Base-by-base conservation (phyloP, 345 rosid species). In the Excoecaria agallocha region DNA sequence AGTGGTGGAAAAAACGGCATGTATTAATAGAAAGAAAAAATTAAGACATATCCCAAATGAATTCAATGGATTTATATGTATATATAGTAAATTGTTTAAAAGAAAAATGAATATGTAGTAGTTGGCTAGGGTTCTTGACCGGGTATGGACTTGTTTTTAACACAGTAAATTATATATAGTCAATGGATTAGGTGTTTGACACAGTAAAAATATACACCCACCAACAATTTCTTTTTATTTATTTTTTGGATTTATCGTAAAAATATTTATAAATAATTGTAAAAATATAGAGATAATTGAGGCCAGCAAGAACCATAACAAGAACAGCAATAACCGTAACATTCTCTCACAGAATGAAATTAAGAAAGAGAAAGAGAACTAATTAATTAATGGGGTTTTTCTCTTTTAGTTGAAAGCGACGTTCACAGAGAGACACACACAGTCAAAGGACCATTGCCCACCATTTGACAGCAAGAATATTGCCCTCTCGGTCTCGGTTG, bases 21-120 rank as follows among this genome's bases (percentile, higher is more conserved):
- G 87, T 83, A 88, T 82, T 86, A 80, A 89, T 86, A 88, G 91
- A 81, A 89, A 86, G 73, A 73, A 69, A 73, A 68, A 72, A n/a
- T n/a, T 17, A 30, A 38, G 30, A 30, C 30, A 52, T 20, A 63
- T 38, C 9, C 45, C 19, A 37, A 13, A 37, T 15, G 6, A 35
- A 61, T 12, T 35, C n/a, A 61, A 35, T 12, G 43, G 30, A 30
- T 30, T 30, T 20, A 17, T 19, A 64, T 64, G 43, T 7, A 17
- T 9, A 64, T 43, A 41, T 35, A 64, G n/a, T 16, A 20, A 38
- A 38, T 19, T 35, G 0, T 30, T 58, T 59, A 57, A 57, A 59
- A 25, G 12, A 1, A 25, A 11, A 62, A 13, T n/a, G 20, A 45
- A 37, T 4, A 12, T 30, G n/a, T 16, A 38, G 58, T 66, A 58